Base-by-base conservation (phyloP, 495 filamentous ascomycete genomes). In the Annulohypoxylon moriforme region DNA sequence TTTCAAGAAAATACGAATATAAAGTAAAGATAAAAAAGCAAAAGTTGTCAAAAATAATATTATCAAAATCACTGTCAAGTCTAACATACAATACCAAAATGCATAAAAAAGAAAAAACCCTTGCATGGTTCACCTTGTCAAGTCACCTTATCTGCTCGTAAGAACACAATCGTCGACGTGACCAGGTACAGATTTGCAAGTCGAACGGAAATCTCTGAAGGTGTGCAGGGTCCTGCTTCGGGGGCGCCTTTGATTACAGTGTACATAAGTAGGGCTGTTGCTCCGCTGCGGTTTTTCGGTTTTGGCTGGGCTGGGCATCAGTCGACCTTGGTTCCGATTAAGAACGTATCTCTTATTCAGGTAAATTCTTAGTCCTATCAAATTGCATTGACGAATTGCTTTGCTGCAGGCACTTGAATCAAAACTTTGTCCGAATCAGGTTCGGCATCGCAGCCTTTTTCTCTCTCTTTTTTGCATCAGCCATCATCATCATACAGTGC, bases 161-260 rank as follows among this genome's bases (percentile, higher is more conserved):
- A 31, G 25, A 34, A 57, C 33, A 40, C 13, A 58, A 52, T 52
- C 47, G 24, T 52, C 40, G 40, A 44, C 25, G 29, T 36, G 34
- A 58, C 18, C n/a, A 34, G 52, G 29, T 56, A 34, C 29, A 36
- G 31, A 36, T 33, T 34, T 18, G 13, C 14, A 58, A 40, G 16
- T 58, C 20, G 18, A 58, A 24, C 55, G 55, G 64, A 67, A 60
- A 49, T 38, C 40, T 59, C 42, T 59, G 47, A 47, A 62, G 24
- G 47, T 22, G 55, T 65, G 36, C 46, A 70, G 46, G 67, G 67
- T 50, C 60, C 57, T 71, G 56, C 33, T 42, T 71, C 56, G 61
- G 68, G 68, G 55, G 61, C 61, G 61, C 56, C 63, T 71, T 71
- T 60, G 49, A 71, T 60, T 67, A 60, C 53, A 59, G 31, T 56